Base-by-base conservation (phyloP, 116 monocot species). In the Trichopus zeylanicus region DNA sequence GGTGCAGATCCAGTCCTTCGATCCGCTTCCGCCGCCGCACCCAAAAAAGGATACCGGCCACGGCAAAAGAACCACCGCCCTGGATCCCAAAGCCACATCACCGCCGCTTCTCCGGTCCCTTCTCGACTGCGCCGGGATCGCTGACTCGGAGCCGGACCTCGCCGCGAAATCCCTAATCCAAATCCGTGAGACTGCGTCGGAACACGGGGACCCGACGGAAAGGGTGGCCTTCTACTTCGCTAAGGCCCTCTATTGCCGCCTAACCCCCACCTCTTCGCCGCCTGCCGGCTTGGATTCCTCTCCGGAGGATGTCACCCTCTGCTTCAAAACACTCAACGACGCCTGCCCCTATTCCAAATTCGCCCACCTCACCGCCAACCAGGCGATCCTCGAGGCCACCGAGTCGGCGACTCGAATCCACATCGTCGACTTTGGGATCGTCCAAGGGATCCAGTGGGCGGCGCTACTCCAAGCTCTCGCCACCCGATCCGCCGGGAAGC, bases 331-430 rank as follows among this genome's bases (percentile, higher is more conserved):
- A 12, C 67, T 97, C 29, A 79, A 91, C 70, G 97, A 97, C 55
- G 87, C 91, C 7, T 91, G 87, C 65, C 91, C 97, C 10, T 97
- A 81, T 67, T 75, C 81, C 62, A 97, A 87, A 67, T 97, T 97
- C 75, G 73, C 86, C 32, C 97, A 97, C 66, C 73, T 97, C 39
- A 97, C 97, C 33, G 91, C 97, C 5, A 97, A 97, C 68, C 97
- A 97, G 68, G 97, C 91, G n/a, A 97, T 97, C 58, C 79, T 97
- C 11, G 97, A 97, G 47, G 81, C 87, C 48, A 84, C 97, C 2
- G 87, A 73, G 34, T 60, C 78, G 5, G 75, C 97, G 9, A 53
- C 64, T 16, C 66, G 62, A 24, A 91, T 97, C 74, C 97, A 87
- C 75, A 76, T 97, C 63, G 61, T 97, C 61, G 97, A 97, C 66